A percentile compares a stretch with the other conserved stretches of the same genome.
Evolutionary conservation across 2,329 filamentous ascomycete species (phyloP).

Genomic region (Xylariales sp.): DNA sequence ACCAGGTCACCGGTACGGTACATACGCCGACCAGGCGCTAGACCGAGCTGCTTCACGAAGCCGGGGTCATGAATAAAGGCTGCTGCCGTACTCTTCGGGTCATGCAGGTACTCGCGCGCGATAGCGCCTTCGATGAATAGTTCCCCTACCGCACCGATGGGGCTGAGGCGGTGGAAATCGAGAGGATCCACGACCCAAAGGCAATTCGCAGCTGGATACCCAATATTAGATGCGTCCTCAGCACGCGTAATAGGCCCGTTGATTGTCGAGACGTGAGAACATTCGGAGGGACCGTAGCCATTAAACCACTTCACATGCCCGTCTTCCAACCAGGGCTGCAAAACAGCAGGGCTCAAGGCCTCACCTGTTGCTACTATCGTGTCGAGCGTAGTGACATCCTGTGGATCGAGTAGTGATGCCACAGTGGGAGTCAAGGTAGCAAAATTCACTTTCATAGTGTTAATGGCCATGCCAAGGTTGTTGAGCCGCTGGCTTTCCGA

Average conservation of each 20-base stretch:
- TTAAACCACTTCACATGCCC: constrained; percentile 18
- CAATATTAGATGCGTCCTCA: constrained; percentile 1
- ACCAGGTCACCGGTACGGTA: constrained; percentile 83
- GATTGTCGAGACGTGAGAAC: constrained; percentile 28
- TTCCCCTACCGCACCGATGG: constrained; percentile 65
- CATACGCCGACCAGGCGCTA: constrained; percentile 31
- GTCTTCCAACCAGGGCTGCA: constrained; percentile 23
- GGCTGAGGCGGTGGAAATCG: constrained; percentile 8
- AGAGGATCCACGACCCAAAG: constrained; percentile 11
- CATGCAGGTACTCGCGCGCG: constrained; percentile 76
- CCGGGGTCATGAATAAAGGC: constrained; percentile 52
- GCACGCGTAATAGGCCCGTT: neutral
- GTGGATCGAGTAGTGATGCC: neutral
- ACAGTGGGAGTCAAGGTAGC: constrained; percentile 1
- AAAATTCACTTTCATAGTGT: neutral
- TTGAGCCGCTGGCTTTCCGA: constrained; percentile 29
- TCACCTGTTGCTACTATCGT: neutral
- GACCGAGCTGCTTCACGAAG: constrained; percentile 17
- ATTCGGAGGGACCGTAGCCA: constrained; percentile 34
- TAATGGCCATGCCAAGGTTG: neutral
- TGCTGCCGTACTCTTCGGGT: constrained; percentile 65
- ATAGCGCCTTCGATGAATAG: constrained; percentile 74
- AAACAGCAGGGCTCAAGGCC: constrained; percentile 10
- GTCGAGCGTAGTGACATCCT: neutral
- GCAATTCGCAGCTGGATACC: constrained; percentile 16